phyloP scores from a whole-genome alignment of 768 basidiomycete species.

The Phylloporus rhodoxanthus region DNA sequence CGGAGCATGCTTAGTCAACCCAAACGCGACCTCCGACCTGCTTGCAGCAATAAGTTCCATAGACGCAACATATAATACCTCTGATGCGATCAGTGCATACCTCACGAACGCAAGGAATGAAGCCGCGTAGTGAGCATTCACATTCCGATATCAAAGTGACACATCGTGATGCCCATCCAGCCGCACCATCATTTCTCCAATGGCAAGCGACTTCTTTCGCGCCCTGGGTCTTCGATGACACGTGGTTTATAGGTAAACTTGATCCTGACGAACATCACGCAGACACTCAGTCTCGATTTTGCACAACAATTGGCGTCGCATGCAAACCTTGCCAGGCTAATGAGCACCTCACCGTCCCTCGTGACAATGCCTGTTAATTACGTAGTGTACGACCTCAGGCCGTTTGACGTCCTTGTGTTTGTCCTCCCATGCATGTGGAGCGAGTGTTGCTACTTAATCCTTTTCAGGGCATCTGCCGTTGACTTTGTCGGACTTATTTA shows the following conservation, averaged over 20 bases:
- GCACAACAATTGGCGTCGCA: constrained; percentile 23
- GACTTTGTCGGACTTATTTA: constrained; percentile 53
- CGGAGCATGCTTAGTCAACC: constrained; percentile 32
- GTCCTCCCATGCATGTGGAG: constrained; percentile 12
- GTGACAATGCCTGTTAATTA: constrained; percentile 46
- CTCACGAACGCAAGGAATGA: constrained; percentile 50
- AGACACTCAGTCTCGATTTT: constrained; percentile 32
- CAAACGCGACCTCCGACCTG: constrained; percentile 35
- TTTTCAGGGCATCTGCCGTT: constrained; percentile 44
- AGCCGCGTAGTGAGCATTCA: constrained; percentile 46
- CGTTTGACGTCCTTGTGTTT: constrained; percentile 57
- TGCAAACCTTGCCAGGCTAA: constrained; percentile 32
- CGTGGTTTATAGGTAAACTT: constrained; percentile 18
- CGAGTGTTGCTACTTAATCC: background rate
- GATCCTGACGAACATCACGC: constrained; percentile 35
- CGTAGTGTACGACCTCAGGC: constrained; percentile 43
- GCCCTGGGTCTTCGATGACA: background rate
- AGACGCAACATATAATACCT: constrained; percentile 43
- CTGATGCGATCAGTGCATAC: constrained; percentile 45
- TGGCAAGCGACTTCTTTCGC: constrained; percentile 1
- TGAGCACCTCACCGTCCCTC: constrained; percentile 44
- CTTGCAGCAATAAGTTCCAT: constrained; percentile 33
- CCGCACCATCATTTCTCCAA: constrained; percentile 13
- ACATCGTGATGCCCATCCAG: constrained; percentile 12
- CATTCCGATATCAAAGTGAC: background rate